These are phyloP conservation scores for Spergularia bocconei DNA, from an alignment of 148 eudicot genomes.

Conservation along the genomic window DNA sequence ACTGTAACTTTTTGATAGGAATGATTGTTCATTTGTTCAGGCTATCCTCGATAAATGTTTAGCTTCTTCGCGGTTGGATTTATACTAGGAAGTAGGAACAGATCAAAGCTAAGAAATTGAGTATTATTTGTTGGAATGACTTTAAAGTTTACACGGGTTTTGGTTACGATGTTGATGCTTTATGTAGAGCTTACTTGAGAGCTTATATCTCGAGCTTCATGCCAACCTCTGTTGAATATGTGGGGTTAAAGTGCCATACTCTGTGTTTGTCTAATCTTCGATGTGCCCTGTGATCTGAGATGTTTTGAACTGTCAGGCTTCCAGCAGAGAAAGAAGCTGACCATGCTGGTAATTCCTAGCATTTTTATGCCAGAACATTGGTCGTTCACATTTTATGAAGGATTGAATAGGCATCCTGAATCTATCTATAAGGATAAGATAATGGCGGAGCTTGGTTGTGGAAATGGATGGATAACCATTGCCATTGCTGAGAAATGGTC, in stretches of 20 bases:
- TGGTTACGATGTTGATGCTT: neutral
- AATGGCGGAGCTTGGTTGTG: slow-evolving; percentile 97
- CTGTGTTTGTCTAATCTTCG: neutral
- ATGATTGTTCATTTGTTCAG: neutral
- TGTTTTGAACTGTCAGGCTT: slow-evolving; percentile 41
- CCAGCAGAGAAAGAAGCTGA: slow-evolving; percentile 71
- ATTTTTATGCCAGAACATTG: slow-evolving; percentile 97
- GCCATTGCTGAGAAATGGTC: slow-evolving; percentile 97
- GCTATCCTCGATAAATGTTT: neutral
- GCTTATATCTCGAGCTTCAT: neutral
- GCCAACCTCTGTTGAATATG: neutral
- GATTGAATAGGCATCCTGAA: slow-evolving; percentile 91
- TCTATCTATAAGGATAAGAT: slow-evolving; percentile 88
- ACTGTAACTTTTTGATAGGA: too few species aligned
- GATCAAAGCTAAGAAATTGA: neutral
- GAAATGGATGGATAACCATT: slow-evolving; percentile 98
- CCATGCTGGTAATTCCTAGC: slow-evolving; percentile 96
- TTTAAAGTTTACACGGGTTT: too few species aligned
- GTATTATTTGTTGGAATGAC: too few species aligned
- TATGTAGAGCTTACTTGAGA: neutral
- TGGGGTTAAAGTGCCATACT: neutral
- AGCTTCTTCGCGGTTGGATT: neutral
- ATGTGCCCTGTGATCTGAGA: slow-evolving; percentile 1
- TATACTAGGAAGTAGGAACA: neutral
- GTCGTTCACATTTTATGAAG: slow-evolving; percentile 98